A percentile compares a stretch with the other conserved stretches of the same genome.
Conservation (phyloP, 495 filamentous ascomycete genomes). For the Neurospora pannonica region DNA sequence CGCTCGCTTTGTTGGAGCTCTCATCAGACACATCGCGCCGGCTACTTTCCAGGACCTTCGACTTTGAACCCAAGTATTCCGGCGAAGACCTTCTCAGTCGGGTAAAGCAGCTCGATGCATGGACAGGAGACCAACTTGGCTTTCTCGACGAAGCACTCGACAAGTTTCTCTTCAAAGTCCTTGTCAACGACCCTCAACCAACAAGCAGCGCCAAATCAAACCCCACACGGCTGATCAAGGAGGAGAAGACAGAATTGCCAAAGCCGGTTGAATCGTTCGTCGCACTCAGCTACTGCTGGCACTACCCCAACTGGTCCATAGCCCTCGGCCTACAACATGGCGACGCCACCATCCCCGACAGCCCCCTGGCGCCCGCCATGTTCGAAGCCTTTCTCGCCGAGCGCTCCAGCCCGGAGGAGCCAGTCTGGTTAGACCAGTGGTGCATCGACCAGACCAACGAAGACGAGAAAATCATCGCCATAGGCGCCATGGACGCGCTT, state of each 20-base stretch:
- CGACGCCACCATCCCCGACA: not conserved
- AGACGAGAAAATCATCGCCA: slow-evolving; percentile 14
- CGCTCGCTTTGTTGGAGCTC: not conserved
- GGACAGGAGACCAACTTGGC: not conserved
- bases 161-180: not conserved
- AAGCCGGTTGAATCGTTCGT: not conserved
- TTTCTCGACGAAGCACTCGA: not conserved
- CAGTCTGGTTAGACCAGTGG: slow-evolving; percentile 23
- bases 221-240: not conserved
- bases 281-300: not conserved
- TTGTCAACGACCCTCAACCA: not conserved
- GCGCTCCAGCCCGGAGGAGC: slow-evolving; percentile 1
- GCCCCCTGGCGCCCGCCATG: slow-evolving; percentile 4
- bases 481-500: slow-evolving; percentile 7
- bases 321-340: not conserved
- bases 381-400: slow-evolving; percentile 12
- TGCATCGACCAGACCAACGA: slow-evolving; percentile 25
- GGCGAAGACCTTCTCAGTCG: not conserved
- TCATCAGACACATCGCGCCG: not conserved
- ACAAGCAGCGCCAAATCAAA: not conserved
- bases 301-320: not conserved
- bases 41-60: not conserved
- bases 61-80: not conserved
- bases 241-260: not conserved
- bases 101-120: not conserved